phyloP scores from a whole-genome alignment of 176 grass and related monocot species.

The Phoenix dactylifera region DNA sequence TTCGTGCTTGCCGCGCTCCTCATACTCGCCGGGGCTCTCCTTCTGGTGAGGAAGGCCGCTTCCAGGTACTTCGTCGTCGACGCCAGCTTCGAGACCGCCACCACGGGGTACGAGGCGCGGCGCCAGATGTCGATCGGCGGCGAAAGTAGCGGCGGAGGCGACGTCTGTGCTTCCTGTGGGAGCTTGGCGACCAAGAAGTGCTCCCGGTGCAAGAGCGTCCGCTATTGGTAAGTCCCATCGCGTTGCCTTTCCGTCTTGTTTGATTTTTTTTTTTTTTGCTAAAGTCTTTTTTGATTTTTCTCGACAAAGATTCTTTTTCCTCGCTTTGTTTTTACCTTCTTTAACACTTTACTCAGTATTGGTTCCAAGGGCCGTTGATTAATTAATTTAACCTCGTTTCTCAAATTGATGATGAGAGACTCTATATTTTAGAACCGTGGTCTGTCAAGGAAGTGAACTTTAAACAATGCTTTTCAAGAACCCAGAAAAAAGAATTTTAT shows the following conservation, averaged over 20 bases:
- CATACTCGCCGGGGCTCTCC: constrained; percentile 31
- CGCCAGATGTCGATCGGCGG: constrained; percentile 34
- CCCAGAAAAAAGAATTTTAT: too few species aligned
- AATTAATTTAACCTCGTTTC: too few species aligned
- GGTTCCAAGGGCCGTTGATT: too few species aligned
- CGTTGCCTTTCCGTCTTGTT: not conserved
- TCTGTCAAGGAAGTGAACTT: too few species aligned
- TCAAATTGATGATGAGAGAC: too few species aligned
- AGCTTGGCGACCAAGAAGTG: constrained; percentile 44
- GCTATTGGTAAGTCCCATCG: constrained; percentile 60
- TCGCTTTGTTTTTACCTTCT: too few species aligned
- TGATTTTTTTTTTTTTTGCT: too few species aligned
- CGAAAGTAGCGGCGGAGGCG: not conserved
- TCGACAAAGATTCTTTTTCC: too few species aligned
- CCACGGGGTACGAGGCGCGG: constrained; percentile 29
- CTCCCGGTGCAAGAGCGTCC: constrained; percentile 66
- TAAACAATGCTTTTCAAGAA: too few species aligned
- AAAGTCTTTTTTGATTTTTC: too few species aligned
- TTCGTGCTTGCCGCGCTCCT: constrained; percentile 34
- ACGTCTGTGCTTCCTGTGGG: constrained; percentile 51
- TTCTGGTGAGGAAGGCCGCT: constrained; percentile 52
- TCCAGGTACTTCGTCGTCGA: constrained; percentile 90
- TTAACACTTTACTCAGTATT: too few species aligned
- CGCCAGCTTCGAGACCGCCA: constrained; percentile 29
- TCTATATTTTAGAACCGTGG: too few species aligned